Base-by-base conservation (phyloP, 192 early-diverging fungal species). In the Oehlia diaphana region DNA sequence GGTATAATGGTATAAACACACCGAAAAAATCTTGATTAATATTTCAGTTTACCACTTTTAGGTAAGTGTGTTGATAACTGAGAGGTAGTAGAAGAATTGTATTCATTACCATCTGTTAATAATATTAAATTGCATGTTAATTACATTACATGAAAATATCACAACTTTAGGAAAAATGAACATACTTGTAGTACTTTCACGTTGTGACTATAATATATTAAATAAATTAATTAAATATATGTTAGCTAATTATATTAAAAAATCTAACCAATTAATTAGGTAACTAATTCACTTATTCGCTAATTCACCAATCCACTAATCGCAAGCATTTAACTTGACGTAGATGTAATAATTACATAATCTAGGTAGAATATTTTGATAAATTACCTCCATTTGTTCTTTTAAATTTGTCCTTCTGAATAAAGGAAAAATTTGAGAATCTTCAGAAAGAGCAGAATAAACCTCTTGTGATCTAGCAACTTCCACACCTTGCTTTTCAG, bases 391-490 rank as follows among this genome's bases (percentile, higher is more conserved):
- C 21, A 90, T 79, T 58, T 85, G 82, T 19, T 62, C 72, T 61
- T 83, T 86, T n/a, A 89, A 37, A 26, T 88, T 84, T 84, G 88
- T 90, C 37, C 82, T 82, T 35, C 83, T 75, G 66, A 90, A 90
- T 23, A 82, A 83, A 44, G 77, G 62, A 39, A 83, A 86, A 50
- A 90, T 84, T 67, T 90, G 89, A 5, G 81, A 62, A 63, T 90
- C 89, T 65, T 90, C 88, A 47, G 83, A 72, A 10, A 90, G 72
- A 0, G 88, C 85, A 14, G 82, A 76, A 74, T 86, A 89, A 4
- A 90, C 84, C 75, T 90, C 89, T 21, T 86, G 84, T 42, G 86
- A 82, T 67, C 85, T 87, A n/a, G 87, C 86, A 63, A 86, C 86
- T 66, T 89, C 88, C 9, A 86, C 87, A 16, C 88, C 87, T 28